Base-by-base conservation (phyloP, 306 rosid genomes). In the Oemleria cerasiformis region DNA sequence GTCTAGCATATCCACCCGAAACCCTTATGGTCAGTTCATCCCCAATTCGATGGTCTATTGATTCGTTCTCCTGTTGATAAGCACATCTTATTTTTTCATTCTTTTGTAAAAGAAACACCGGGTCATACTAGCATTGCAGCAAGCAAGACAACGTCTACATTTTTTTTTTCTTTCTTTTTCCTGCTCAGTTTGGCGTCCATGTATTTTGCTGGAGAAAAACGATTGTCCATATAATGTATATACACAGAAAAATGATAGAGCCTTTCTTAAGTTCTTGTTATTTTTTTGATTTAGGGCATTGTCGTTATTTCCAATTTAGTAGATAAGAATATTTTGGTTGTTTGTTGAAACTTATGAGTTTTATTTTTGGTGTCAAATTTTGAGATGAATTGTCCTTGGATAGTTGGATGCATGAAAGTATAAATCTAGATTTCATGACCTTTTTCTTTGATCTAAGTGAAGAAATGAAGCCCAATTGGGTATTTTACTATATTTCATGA, bases 51-150 rank as follows among this genome's bases (percentile, higher is more conserved):
- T 63, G 75, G 58, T 43, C 65, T 45, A 39, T 77, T 57, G 58
- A 5, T 78, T 57, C 55, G 11, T 57, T 43, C 53, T 34, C 7
- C 20, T 63, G 75, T 74, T 55, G 44, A 75, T 65, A 58, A 51
- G 16, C 15, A 13, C 48, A 55, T 55, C 48, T 30, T 34, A 70
- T 70, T 80, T 67, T 64, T 80, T 80, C 36, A 80, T 80, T 80
- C 80, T 80, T 79, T 65, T 41, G 44, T 17, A 54, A 67, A 19
- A 43, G 21, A 53, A 73, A 47, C 11, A 49, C 36, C 25, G 54
- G 69, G 73, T 20, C 36, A 21, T 43, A 53, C 69, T 56, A 70
- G 83, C 36, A 42, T 63, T 30, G 36, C 36, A 30, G 74, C 49
- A 40, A 67, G 40, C 44, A 36, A n/a, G 75, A 47, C 67, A 55